A percentile compares a stretch with the other conserved stretches of the same genome.
phyloP scores from a whole-genome alignment of 306 rosid genomes.

The Sphenostylis stenocarpa region DNA sequence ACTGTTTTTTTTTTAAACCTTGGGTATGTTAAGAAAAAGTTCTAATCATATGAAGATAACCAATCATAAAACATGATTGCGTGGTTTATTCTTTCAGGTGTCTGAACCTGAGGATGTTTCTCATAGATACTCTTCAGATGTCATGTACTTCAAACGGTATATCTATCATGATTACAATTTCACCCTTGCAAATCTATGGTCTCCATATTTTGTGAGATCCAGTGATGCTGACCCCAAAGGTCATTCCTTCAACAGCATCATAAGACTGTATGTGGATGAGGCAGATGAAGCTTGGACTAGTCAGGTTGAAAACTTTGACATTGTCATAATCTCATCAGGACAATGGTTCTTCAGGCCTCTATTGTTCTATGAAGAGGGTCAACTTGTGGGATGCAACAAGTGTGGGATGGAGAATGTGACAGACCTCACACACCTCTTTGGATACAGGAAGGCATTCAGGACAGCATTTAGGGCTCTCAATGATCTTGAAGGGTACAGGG shows the following conservation, averaged over 20 bases:
- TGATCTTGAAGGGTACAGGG: slow-evolving; percentile 50
- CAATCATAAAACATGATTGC: slow-evolving; percentile 2
- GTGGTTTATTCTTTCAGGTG: slow-evolving; percentile 47
- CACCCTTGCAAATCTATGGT: slow-evolving; percentile 71
- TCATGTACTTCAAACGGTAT: slow-evolving; percentile 49
- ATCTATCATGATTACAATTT: slow-evolving; percentile 65
- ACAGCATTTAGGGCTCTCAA: slow-evolving; percentile 53
- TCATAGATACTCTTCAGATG: slow-evolving; percentile 32
- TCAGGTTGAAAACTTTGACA: slow-evolving; percentile 58
- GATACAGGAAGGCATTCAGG: slow-evolving; percentile 67
- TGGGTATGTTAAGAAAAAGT: neutral
- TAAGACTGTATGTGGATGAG: slow-evolving; percentile 70
- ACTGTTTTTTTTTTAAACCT: neutral
- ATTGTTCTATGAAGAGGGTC: slow-evolving; percentile 52
- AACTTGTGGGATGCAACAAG: slow-evolving; percentile 57
- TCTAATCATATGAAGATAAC: neutral
- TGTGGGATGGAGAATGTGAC: slow-evolving; percentile 53
- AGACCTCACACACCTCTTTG: slow-evolving; percentile 40
- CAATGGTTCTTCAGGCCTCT: slow-evolving; percentile 88
- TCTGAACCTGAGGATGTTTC: slow-evolving; percentile 66
- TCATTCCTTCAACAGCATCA: slow-evolving; percentile 46
- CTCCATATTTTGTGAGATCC: slow-evolving; percentile 68
- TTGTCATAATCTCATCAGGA: slow-evolving; percentile 78
- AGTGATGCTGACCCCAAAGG: slow-evolving; percentile 48
- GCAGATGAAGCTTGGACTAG: slow-evolving; percentile 61